phyloP scores from a whole-genome alignment of 2,329 filamentous ascomycete genomes.

The Zymoseptoria tritici region DNA sequence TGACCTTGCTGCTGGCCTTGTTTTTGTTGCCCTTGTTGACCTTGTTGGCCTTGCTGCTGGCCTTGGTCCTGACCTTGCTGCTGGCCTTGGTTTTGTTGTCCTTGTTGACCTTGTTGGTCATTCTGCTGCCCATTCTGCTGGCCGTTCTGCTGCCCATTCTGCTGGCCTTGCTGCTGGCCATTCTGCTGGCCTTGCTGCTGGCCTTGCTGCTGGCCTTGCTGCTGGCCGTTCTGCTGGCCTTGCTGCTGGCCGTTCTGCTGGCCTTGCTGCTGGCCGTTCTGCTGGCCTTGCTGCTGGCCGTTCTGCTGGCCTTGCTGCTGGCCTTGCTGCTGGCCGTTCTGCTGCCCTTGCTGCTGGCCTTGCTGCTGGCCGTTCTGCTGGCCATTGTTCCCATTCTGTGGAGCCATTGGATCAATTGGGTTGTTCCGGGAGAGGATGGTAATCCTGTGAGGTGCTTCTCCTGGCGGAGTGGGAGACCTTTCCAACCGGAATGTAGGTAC shows the following conservation, averaged over 20 bases:
- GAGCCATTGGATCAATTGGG: background rate
- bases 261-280: too few species aligned
- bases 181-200: too few species aligned
- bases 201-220: background rate
- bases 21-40: background rate
- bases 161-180: too few species aligned
- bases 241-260: too few species aligned
- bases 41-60: background rate
- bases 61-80: background rate
- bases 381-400: background rate
- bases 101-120: too few species aligned
- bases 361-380: background rate
- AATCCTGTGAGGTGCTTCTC: background rate
- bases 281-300: too few species aligned
- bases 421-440: background rate
- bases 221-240: background rate
- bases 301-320: too few species aligned
- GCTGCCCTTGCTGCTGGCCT: background rate
- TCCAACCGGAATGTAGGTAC: background rate
- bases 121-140: too few species aligned
- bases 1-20: too few species aligned
- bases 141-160: too few species aligned
- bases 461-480: background rate
- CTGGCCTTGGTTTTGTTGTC: too few species aligned
- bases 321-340: too few species aligned